phyloP scores from a whole-genome alignment of 2,329 filamentous ascomycete species.

The Pleurostoma richardsiae region DNA sequence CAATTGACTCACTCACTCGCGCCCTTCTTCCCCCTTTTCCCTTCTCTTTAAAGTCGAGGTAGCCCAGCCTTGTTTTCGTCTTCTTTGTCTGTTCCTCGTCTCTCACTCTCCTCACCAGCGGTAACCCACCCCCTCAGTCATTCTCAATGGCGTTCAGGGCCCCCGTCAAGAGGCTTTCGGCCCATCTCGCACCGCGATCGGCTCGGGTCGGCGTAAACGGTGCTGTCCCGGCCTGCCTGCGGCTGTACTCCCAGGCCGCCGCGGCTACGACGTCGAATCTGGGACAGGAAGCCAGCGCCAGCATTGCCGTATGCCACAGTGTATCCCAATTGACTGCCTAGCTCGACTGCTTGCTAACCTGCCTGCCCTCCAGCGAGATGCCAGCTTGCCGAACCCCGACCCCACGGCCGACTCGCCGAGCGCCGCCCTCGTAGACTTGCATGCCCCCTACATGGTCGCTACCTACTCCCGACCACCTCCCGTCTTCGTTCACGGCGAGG shows the following conservation, averaged over 20 bases:
- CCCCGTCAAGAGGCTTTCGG: conserved; percentile 5
- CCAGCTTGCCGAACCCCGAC: conserved; percentile 59
- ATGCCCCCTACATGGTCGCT: conserved; percentile 86
- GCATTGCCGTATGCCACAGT: conserved; percentile 22
- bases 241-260: conserved; percentile 26
- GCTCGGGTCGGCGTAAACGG: conserved; percentile 1
- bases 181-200: conserved; percentile 7
- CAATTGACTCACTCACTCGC: too few species aligned
- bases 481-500: conserved; percentile 83
- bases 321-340: neutral
- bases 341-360: neutral
- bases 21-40: too few species aligned
- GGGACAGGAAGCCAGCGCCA: conserved; percentile 23
- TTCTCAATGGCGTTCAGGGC: conserved; percentile 8
- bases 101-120: too few species aligned
- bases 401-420: conserved; percentile 70
- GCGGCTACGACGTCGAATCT: conserved; percentile 27
- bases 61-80: neutral
- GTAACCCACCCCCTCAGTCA: neutral
- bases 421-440: conserved; percentile 66
- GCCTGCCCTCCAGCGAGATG: conserved; percentile 18
- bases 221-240: conserved; percentile 7
- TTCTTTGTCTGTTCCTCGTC: neutral
- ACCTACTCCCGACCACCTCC: conserved; percentile 89
- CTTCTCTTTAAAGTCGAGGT: too few species aligned